Conservation (phyloP, 345 rosid genomes). For the Hibiscus syriacus region DNA sequence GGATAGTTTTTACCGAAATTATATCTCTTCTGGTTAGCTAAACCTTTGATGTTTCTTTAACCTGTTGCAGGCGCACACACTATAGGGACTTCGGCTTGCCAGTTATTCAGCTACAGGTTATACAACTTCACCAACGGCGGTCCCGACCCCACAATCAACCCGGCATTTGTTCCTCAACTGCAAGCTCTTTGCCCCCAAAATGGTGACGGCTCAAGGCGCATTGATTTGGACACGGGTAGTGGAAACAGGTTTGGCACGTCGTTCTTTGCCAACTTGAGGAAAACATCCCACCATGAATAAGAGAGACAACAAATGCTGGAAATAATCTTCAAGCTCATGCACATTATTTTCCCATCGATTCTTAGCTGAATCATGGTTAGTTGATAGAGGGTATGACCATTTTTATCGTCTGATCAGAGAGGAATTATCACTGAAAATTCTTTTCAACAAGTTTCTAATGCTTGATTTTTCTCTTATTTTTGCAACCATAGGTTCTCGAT, state of each 20-base stretch:
- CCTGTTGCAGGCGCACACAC: constrained; percentile 46
- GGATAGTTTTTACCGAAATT: neutral
- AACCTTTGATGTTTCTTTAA: too few species aligned
- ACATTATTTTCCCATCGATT: constrained; percentile 37
- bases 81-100: constrained; percentile 48
- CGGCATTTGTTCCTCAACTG: constrained; percentile 30
- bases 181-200: constrained; percentile 35
- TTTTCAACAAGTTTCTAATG: constrained; percentile 48
- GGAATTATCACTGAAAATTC: constrained; percentile 35
- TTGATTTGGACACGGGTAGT: constrained; percentile 44
- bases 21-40: neutral
- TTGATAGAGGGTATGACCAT: neutral
- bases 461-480: constrained; percentile 27
- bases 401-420: neutral
- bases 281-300: too few species aligned
- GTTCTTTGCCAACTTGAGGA: constrained; percentile 36
- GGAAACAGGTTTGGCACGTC: constrained; percentile 30
- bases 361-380: constrained; percentile 17
- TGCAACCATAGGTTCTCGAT: constrained; percentile 29
- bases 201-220: constrained; percentile 30
- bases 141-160: constrained; percentile 35
- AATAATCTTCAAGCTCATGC: constrained; percentile 49
- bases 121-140: constrained; percentile 24
- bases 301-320: constrained; percentile 42
- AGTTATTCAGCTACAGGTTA: constrained; percentile 30